Conservation (phyloP, 768 basidiomycete species). For the Epithele typhae region DNA sequence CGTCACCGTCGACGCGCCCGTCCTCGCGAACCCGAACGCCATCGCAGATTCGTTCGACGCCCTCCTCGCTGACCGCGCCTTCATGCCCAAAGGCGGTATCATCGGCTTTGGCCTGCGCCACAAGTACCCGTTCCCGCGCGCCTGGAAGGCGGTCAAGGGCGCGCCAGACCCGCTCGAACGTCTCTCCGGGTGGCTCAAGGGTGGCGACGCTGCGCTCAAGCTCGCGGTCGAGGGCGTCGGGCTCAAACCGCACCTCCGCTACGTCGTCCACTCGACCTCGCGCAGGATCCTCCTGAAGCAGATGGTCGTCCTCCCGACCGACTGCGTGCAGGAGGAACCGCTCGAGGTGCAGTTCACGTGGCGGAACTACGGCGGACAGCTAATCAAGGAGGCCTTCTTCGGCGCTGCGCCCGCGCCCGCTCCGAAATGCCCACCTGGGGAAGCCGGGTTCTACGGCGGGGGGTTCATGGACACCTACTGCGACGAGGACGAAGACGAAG, state of each 20-base stretch:
- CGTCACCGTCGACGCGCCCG: not conserved
- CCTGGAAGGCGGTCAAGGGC: not conserved
- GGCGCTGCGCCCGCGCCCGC: no score
- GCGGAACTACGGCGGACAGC: not conserved
- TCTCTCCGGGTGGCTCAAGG: not conserved
- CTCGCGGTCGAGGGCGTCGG: not conserved
- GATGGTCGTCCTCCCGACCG: not conserved
- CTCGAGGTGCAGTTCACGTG: no score
- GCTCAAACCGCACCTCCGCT: not conserved
- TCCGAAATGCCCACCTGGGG: no score
- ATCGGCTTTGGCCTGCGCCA: conserved; percentile 38
- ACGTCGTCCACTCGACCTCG: not conserved
- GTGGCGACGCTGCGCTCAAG: not conserved
- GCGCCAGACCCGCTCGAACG: not conserved
- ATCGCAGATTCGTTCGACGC: conserved; percentile 15
- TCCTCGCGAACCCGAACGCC: conserved; percentile 1
- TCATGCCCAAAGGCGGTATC: conserved; percentile 36
- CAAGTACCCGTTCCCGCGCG: conserved; percentile 26
- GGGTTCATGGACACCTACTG: no score
- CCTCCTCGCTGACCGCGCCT: conserved; percentile 29
- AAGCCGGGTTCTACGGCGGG: no score
- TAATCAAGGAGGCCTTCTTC: not conserved
- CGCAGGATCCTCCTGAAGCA: no score
- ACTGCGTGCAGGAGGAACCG: not conserved
- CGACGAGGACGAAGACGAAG: not conserved